Evolutionary conservation across 2,329 filamentous ascomycete species (phyloP).

Genomic region (Colletotrichum tabaci): DNA sequence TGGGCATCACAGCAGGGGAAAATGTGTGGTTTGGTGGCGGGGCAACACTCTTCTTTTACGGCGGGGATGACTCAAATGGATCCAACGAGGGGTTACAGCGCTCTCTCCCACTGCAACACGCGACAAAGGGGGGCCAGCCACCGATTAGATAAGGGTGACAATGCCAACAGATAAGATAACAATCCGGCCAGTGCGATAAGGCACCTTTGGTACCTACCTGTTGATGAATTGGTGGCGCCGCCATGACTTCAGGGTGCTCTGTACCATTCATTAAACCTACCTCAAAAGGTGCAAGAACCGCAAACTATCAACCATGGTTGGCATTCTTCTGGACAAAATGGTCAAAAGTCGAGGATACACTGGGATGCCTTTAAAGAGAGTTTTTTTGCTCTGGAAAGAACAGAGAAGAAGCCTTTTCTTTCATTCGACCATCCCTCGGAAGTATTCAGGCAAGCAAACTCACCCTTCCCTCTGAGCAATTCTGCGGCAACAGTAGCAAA

Average conservation of each 20-base stretch:
- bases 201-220: not conserved
- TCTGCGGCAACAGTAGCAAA: not conserved
- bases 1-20: conserved; percentile 23
- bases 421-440: no score
- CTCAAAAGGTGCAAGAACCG: no score
- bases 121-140: not conserved
- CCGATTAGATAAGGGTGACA: conserved; percentile 24
- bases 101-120: conserved; percentile 12
- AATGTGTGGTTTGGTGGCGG: conserved; percentile 36
- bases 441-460: not conserved
- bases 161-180: conserved; percentile 1
- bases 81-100: conserved; percentile 34
- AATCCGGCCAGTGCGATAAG: not conserved
- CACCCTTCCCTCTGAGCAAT: not conserved
- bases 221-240: not conserved
- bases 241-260: not conserved
- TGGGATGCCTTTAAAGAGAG: no score
- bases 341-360: no score
- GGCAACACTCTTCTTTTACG: conserved; percentile 38
- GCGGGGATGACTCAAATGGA: conserved; percentile 41
- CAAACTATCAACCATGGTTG: not conserved
- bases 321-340: not conserved
- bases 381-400: not conserved
- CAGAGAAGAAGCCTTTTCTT: not conserved
- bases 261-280: no score